A percentile compares a stretch with the other conserved stretches of the same genome.
Evolutionary conservation across 2,329 filamentous ascomycete species (phyloP).

Genomic region (Periconia macrospinosa): DNA sequence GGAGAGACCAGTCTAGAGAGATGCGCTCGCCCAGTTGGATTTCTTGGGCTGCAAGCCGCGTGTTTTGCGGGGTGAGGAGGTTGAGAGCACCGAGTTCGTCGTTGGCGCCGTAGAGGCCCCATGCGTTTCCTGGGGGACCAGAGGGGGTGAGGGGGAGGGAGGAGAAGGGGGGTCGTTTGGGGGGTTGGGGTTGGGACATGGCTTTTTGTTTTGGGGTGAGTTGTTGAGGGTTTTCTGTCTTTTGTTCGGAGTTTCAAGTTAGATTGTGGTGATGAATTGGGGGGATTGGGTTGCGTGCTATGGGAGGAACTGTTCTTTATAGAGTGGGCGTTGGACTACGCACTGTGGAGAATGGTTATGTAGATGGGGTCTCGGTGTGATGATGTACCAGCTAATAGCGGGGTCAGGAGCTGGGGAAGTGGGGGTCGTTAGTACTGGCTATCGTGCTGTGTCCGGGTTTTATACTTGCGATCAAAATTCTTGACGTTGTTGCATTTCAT

Average conservation of each 20-base stretch:
- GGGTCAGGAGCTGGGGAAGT: slow-evolving; percentile 8
- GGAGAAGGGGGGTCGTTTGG: slow-evolving; percentile 44
- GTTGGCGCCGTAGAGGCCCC: slow-evolving; percentile 56
- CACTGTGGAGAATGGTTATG: background rate
- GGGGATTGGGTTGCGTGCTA: too few species aligned
- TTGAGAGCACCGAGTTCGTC: slow-evolving; percentile 61
- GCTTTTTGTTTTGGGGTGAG: background rate
- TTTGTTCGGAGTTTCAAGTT: too few species aligned
- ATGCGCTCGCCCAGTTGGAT: slow-evolving; percentile 47
- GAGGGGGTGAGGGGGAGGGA: slow-evolving; percentile 54
- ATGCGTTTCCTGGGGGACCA: slow-evolving; percentile 58
- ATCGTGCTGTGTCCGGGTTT: too few species aligned
- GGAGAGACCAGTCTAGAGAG: slow-evolving; percentile 46
- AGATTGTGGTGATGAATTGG: too few species aligned
- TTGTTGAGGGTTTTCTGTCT: too few species aligned
- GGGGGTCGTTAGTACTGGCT: slow-evolving; percentile 11
- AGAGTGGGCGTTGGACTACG: background rate
- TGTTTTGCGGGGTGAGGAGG: slow-evolving; percentile 53
- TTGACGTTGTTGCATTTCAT: too few species aligned
- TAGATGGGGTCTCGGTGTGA: slow-evolving; percentile 2
- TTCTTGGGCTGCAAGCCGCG: slow-evolving; percentile 49
- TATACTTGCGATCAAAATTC: too few species aligned
- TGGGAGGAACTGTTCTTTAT: slow-evolving; percentile 6
- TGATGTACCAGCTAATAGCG: slow-evolving; percentile 8
- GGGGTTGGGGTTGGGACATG: slow-evolving; percentile 16